These are phyloP conservation scores for Ceriops decandra DNA, from an alignment of 345 rosid species.

Conservation along the genomic window DNA sequence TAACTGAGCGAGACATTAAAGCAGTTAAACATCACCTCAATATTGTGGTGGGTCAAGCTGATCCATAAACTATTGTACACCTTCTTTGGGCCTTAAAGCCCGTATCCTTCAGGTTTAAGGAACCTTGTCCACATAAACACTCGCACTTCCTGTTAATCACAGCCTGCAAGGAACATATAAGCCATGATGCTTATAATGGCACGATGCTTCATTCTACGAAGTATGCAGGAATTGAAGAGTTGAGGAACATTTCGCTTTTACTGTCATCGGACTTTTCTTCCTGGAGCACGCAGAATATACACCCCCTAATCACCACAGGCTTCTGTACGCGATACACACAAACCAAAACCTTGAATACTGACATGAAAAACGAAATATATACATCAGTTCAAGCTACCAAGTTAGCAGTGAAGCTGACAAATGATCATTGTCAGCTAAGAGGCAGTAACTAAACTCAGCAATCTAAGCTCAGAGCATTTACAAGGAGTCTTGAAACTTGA, in stretches of 20 bases:
- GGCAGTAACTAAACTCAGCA: slow-evolving; percentile 21
- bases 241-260: not conserved
- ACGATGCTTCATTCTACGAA: too few relatives aligned
- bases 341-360: slow-evolving; percentile 26
- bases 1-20: too few relatives aligned
- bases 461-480: slow-evolving; percentile 18
- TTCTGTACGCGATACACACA: slow-evolving; percentile 31
- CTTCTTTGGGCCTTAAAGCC: too few relatives aligned
- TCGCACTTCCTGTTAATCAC: too few relatives aligned
- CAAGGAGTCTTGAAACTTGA: slow-evolving; percentile 5
- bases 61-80: too few relatives aligned
- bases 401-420: slow-evolving; percentile 2
- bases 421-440: slow-evolving; percentile 11
- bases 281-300: not conserved
- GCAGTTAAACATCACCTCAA: too few relatives aligned
- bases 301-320: not conserved
- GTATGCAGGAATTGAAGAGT: too few relatives aligned
- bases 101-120: too few relatives aligned
- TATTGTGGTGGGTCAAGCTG: too few relatives aligned
- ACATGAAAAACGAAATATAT: slow-evolving; percentile 3
- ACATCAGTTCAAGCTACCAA: slow-evolving; percentile 23
- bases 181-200: too few relatives aligned
- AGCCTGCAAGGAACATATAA: too few relatives aligned
- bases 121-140: too few relatives aligned
- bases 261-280: not conserved